phyloP scores from a whole-genome alignment of 345 rosid genomes.

The Pistacia atlantica region DNA sequence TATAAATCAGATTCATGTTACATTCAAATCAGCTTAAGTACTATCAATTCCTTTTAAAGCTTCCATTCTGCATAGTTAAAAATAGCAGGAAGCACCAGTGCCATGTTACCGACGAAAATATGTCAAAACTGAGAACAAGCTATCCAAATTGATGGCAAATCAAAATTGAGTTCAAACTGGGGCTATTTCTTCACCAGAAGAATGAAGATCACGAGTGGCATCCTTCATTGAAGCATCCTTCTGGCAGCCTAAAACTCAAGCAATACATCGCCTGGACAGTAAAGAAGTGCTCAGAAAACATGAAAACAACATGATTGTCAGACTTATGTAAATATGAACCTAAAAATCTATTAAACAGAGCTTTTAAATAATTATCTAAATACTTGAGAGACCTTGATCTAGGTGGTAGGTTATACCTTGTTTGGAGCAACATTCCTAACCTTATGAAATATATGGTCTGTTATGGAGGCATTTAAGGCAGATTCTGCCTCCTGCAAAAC shows the following conservation, averaged over 20 bases:
- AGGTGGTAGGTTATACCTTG: slow-evolving; percentile 52
- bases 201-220: background rate
- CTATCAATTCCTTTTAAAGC: background rate
- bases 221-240: slow-evolving; percentile 66
- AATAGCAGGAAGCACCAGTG: background rate
- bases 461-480: slow-evolving; percentile 58
- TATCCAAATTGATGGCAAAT: background rate
- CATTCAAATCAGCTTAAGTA: background rate
- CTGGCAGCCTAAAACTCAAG: slow-evolving; percentile 87
- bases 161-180: background rate
- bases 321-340: background rate
- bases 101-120: background rate
- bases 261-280: slow-evolving; percentile 90
- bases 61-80: background rate
- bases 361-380: background rate
- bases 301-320: background rate
- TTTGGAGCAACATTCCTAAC: slow-evolving; percentile 99
- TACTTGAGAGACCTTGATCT: background rate
- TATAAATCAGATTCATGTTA: background rate
- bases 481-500: slow-evolving; percentile 70
- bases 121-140: too few species aligned
- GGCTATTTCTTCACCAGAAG: slow-evolving; percentile 10
- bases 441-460: slow-evolving; percentile 65
- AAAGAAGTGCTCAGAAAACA: background rate
- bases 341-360: background rate